A percentile compares a stretch with the other conserved stretches of the same genome.
phyloP scores from a whole-genome alignment of 208 protist genomes.

The Chromosphaera perkinsii region DNA sequence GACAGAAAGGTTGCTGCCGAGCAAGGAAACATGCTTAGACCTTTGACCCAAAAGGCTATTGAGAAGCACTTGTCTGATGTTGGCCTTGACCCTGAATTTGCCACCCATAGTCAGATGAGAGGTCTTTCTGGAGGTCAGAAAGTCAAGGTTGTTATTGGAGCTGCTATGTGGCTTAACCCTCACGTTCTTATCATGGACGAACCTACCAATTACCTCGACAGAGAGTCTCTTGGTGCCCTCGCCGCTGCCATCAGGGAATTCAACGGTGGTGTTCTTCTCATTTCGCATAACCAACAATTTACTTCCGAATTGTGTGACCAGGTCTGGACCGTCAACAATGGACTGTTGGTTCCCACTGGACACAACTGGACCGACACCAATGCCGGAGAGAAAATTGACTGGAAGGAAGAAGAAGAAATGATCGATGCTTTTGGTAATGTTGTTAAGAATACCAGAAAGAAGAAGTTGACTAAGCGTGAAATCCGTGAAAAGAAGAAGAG shows the following conservation, averaged over 20 bases:
- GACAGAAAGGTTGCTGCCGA: constrained; percentile 42
- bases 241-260: constrained; percentile 28
- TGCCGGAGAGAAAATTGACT: constrained; percentile 27
- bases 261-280: constrained; percentile 43
- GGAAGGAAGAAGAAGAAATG: constrained; percentile 12
- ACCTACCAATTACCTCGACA: constrained; percentile 51
- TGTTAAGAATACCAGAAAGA: constrained; percentile 26
- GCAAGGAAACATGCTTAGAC: constrained; percentile 26
- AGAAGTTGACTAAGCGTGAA: constrained; percentile 15
- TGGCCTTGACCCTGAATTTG: constrained; percentile 57
- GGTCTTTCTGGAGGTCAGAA: constrained; percentile 55
- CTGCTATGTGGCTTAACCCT: constrained; percentile 39
- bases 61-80: constrained; percentile 57
- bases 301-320: constrained; percentile 18
- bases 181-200: constrained; percentile 54
- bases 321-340: constrained; percentile 29
- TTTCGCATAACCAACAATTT: constrained; percentile 47
- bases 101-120: constrained; percentile 47
- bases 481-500: constrained; percentile 21
- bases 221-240: constrained; percentile 26
- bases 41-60: constrained; percentile 46
- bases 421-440: constrained; percentile 28
- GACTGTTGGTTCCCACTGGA: constrained; percentile 31
- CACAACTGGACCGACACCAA: constrained; percentile 34
- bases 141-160: constrained; percentile 54